Conservation (phyloP, 345 rosid species). For the Aegle marmelos region DNA sequence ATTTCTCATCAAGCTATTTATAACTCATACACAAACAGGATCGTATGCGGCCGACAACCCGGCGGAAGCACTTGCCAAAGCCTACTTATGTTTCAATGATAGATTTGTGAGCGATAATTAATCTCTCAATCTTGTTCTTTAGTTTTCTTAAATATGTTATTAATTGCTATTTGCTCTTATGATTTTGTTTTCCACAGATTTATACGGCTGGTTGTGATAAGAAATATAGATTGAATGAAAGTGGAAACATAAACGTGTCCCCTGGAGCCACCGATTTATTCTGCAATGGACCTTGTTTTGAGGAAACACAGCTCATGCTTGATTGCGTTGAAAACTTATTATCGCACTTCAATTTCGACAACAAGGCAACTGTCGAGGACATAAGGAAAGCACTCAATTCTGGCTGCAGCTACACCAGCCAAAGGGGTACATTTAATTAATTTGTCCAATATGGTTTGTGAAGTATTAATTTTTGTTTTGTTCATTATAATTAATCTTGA, state of each 20-base stretch:
- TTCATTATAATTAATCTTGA: neutral
- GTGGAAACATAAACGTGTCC: constrained; percentile 51
- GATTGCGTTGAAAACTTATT: constrained; percentile 40
- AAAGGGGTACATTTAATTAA: constrained; percentile 35
- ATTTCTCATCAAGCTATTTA: neutral
- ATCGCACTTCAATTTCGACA: constrained; percentile 45
- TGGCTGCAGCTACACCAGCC: constrained; percentile 52
- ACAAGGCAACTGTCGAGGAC: constrained; percentile 41
- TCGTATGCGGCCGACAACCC: constrained; percentile 25
- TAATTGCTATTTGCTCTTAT: neutral
- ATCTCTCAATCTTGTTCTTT: neutral
- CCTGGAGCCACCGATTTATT: constrained; percentile 40
- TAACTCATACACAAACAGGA: constrained; percentile 19
- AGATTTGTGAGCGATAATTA: constrained; percentile 22
- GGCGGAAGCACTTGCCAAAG: constrained; percentile 32
- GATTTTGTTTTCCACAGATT: constrained; percentile 27
- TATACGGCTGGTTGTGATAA: constrained; percentile 40
- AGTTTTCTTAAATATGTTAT: neutral
- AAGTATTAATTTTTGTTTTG: too few relatives aligned
- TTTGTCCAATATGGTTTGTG: neutral
- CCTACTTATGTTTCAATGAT: constrained; percentile 42
- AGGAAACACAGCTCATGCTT: constrained; percentile 49
- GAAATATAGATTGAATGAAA: constrained; percentile 39
- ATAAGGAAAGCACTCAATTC: constrained; percentile 30
- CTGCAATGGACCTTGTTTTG: constrained; percentile 54